Conservation (phyloP, 495 filamentous ascomycete genomes). For the Ascodesmis nigricans region DNA sequence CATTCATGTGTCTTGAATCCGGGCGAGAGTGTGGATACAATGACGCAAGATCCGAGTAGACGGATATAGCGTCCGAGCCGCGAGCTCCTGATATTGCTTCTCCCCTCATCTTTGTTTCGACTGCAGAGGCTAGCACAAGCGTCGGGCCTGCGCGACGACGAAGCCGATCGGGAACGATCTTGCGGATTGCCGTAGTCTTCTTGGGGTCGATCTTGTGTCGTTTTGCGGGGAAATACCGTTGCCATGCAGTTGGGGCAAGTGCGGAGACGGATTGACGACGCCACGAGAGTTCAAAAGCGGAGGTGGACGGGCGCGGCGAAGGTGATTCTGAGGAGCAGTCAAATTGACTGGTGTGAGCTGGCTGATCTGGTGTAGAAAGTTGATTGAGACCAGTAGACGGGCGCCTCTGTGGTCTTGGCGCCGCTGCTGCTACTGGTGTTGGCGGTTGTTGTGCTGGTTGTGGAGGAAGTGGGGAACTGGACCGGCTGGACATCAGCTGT, state of each 20-base stretch:
- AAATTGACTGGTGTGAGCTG: too few relatives aligned
- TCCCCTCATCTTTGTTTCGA: slow-evolving; percentile 4
- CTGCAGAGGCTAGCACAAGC: slow-evolving; percentile 16
- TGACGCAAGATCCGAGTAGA: slow-evolving; percentile 16
- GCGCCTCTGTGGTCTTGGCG: slow-evolving; percentile 16
- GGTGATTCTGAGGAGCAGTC: too few relatives aligned
- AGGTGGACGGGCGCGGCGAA: slow-evolving; percentile 19
- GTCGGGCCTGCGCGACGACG: slow-evolving; percentile 13
- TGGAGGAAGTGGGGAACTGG: slow-evolving; percentile 6
- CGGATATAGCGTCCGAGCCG: slow-evolving; percentile 13
- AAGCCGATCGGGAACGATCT: slow-evolving; percentile 20
- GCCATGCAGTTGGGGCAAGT: slow-evolving; percentile 15
- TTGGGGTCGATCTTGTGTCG: slow-evolving; percentile 14
- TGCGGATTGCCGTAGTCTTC: slow-evolving; percentile 16
- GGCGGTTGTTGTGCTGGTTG: too few relatives aligned
- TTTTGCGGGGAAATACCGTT: slow-evolving; percentile 20
- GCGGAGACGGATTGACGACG: too few relatives aligned
- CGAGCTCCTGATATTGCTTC: too few relatives aligned
- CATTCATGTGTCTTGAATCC: slow-evolving; percentile 8
- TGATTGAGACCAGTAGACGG: slow-evolving; percentile 17
- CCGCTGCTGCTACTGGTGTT: too few relatives aligned
- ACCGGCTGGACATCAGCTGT: slow-evolving; percentile 26
- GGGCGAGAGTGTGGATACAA: slow-evolving; percentile 15
- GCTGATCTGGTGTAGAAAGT: too few relatives aligned
- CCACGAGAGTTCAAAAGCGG: slow-evolving; percentile 11